phyloP scores from a whole-genome alignment of 1,284 basidiomycete genomes.

The Fomes fomentarius region DNA sequence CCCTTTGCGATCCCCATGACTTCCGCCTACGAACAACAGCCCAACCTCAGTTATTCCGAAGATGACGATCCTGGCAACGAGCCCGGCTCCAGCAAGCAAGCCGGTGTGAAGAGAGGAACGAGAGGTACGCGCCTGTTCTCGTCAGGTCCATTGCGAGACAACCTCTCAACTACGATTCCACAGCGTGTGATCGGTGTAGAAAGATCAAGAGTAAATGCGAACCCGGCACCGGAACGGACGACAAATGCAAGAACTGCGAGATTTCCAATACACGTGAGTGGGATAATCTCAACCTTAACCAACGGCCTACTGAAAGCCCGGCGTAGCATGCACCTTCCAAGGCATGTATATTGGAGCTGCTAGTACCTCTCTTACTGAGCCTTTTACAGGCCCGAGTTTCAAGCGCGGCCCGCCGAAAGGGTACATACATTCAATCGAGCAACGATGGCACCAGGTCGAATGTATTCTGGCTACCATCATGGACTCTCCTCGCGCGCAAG shows the following conservation, averaged over 20 bases:
- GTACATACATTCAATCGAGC: conserved; percentile 89
- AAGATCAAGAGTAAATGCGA: conserved; percentile 89
- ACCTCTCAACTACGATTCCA: background rate
- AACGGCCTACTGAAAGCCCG: conserved; percentile 5
- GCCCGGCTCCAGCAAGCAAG: conserved; percentile 20
- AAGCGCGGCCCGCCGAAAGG: conserved; percentile 89
- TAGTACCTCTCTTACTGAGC: background rate
- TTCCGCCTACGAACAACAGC: conserved; percentile 15
- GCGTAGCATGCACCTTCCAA: conserved; percentile 74
- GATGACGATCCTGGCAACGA: conserved; percentile 27
- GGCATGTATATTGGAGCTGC: conserved; percentile 44
- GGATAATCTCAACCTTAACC: background rate
- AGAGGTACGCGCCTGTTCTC: conserved; percentile 49
- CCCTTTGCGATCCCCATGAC: conserved; percentile 10
- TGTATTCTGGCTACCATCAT: conserved; percentile 80
- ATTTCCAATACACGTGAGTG: conserved; percentile 58
- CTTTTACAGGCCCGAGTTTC: conserved; percentile 69
- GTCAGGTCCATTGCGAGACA: background rate
- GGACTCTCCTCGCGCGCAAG: conserved; percentile 70
- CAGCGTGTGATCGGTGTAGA: conserved; percentile 83
- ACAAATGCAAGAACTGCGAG: conserved; percentile 72
- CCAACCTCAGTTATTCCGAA: conserved; percentile 20
- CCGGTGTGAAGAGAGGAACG: conserved; percentile 59
- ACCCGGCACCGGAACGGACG: conserved; percentile 45
- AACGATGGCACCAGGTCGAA: conserved; percentile 87